These are phyloP conservation scores for Thuidium tamariscinum DNA, from an alignment of 225 moss, liverwort and hornwort genomes.

Conservation along the genomic window DNA sequence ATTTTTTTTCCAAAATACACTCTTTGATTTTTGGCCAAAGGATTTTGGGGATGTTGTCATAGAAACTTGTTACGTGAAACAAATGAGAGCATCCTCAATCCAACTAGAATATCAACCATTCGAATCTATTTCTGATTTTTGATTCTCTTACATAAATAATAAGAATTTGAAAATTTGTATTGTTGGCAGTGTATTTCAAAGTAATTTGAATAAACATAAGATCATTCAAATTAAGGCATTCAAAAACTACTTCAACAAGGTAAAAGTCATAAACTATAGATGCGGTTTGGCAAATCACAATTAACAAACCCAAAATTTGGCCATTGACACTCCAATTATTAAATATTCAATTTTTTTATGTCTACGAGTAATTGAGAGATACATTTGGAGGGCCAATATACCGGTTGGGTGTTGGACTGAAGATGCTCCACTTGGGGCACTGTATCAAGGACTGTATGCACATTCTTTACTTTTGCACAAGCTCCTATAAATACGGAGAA, in stretches of 20 bases:
- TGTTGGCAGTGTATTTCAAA: too few species aligned
- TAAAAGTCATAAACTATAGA: neutral
- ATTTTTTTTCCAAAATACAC: neutral
- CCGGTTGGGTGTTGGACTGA: neutral
- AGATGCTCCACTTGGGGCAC: neutral
- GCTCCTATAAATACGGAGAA: neutral
- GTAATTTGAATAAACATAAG: too few species aligned
- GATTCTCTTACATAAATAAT: neutral
- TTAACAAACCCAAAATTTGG: neutral
- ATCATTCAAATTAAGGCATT: neutral
- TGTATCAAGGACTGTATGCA: neutral
- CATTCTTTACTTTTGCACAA: neutral
- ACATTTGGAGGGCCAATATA: neutral
- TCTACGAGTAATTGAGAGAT: neutral
- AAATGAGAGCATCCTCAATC: neutral
- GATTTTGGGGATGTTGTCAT: neutral
- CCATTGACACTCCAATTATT: neutral
- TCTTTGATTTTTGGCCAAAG: neutral
- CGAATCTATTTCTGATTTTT: neutral
- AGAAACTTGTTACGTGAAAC: too few species aligned
- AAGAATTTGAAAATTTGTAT: neutral
- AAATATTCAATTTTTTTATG: neutral
- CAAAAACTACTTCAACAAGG: neutral
- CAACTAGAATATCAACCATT: accelerated
- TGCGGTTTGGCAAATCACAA: accelerated